phyloP scores from a whole-genome alignment of 768 basidiomycete genomes.

The Lactifluus hygrophoroides region DNA sequence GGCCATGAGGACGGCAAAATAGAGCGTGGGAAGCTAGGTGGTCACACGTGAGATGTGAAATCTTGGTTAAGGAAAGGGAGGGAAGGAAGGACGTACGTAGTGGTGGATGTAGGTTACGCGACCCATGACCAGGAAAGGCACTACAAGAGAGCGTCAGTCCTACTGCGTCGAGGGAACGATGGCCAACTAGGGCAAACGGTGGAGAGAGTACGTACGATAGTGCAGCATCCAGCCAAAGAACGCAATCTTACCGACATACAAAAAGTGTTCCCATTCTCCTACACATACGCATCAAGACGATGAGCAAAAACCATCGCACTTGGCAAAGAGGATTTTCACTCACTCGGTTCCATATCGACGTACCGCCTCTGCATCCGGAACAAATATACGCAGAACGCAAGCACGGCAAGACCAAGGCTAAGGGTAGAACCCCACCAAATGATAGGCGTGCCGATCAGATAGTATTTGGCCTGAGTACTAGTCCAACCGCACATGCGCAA shows the following conservation, averaged over 20 bases:
- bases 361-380: slow-evolving; percentile 83
- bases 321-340: slow-evolving; percentile 27
- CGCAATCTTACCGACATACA: slow-evolving; percentile 88
- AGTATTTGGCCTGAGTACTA: slow-evolving; percentile 80
- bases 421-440: slow-evolving; percentile 81
- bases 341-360: slow-evolving; percentile 82
- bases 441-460: slow-evolving; percentile 85
- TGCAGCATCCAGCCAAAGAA: slow-evolving; percentile 90
- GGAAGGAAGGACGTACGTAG: slow-evolving; percentile 52
- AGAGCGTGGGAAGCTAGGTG: slow-evolving; percentile 82
- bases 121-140: slow-evolving; percentile 97
- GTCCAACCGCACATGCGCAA: slow-evolving; percentile 98
- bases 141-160: slow-evolving; percentile 32
- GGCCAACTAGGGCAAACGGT: background rate
- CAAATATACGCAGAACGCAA: slow-evolving; percentile 58
- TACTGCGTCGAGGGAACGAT: background rate
- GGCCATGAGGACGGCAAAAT: slow-evolving; percentile 89
- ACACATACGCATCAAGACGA: background rate
- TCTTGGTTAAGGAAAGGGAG: background rate
- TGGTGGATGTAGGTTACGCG: slow-evolving; percentile 95
- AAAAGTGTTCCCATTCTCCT: slow-evolving; percentile 92
- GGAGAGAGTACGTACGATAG: slow-evolving; percentile 48
- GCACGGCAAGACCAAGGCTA: slow-evolving; percentile 50
- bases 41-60: background rate
- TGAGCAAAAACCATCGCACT: background rate